A percentile compares a stretch with the other conserved stretches of the same genome.
phyloP scores from a whole-genome alignment of 257 asterid genomes.

The Nicotiana attenuata region DNA sequence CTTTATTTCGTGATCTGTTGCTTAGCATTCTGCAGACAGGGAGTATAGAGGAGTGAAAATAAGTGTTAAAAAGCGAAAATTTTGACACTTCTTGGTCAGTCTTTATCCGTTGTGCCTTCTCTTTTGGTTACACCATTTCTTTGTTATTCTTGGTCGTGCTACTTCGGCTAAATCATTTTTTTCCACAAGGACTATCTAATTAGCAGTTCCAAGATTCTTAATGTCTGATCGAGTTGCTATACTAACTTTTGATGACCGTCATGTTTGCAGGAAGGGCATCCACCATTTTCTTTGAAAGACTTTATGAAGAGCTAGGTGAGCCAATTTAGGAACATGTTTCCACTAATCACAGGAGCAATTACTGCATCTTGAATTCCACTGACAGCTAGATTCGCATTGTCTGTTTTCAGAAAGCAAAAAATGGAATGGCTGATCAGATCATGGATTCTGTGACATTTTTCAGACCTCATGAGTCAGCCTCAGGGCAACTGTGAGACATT shows the following conservation, averaged over 20 bases:
- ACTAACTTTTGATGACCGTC: slow-evolving; percentile 5
- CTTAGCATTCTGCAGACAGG: not conserved
- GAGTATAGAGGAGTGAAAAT: not conserved
- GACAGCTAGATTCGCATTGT: not conserved
- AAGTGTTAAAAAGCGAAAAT: not conserved
- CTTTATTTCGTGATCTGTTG: slow-evolving; percentile 8
- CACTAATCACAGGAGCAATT: not conserved
- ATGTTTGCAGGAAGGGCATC: slow-evolving; percentile 50
- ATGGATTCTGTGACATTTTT: not conserved
- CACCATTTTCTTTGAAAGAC: slow-evolving; percentile 62
- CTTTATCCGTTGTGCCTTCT: too few species aligned
- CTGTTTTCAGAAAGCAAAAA: not conserved
- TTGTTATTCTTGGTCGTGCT: too few species aligned
- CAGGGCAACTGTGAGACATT: not conserved
- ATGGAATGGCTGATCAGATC: not conserved
- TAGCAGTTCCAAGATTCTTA: not conserved
- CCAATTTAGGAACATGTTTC: not conserved
- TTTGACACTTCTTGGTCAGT: not conserved
- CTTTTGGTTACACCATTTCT: too few species aligned
- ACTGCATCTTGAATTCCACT: not conserved
- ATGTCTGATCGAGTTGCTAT: not conserved
- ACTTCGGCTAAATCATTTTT: too few species aligned
- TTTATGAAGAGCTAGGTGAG: slow-evolving; percentile 51
- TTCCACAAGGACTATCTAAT: too few species aligned
- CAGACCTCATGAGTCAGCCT: not conserved